phyloP scores from a whole-genome alignment of 169 alveolate genomes.

The Plasmodium fragile region DNA sequence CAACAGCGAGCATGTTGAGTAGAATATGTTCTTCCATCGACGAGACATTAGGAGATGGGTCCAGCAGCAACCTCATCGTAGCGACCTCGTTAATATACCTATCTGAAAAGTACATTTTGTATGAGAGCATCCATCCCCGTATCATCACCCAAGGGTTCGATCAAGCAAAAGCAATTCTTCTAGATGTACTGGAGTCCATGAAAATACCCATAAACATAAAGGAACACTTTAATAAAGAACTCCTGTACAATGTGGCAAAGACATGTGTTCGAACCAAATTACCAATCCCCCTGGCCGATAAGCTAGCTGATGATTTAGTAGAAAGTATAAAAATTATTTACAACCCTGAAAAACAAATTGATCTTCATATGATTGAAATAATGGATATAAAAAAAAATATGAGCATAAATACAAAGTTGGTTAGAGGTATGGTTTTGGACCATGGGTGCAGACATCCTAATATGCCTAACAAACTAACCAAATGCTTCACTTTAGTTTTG shows the following conservation, averaged over 20 bases:
- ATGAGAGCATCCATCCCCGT: slow-evolving; percentile 98
- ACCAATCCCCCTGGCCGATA: slow-evolving; percentile 92
- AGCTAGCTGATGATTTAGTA: slow-evolving; percentile 95
- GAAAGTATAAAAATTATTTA: slow-evolving; percentile 91
- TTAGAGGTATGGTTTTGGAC: slow-evolving; percentile 97
- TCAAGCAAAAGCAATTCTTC: slow-evolving; percentile 92
- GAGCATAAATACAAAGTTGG: slow-evolving; percentile 94
- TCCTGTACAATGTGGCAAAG: slow-evolving; percentile 93
- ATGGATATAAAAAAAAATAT: slow-evolving; percentile 98
- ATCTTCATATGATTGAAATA: slow-evolving; percentile 98
- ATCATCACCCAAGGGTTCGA: slow-evolving; percentile 97
- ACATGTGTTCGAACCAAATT: slow-evolving; percentile 96
- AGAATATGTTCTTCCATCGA: slow-evolving; percentile 99
- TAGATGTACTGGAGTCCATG: slow-evolving; percentile 91
- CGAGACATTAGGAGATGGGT: slow-evolving; percentile 99
- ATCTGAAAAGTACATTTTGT: slow-evolving; percentile 83
- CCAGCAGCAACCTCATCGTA: slow-evolving; percentile 96
- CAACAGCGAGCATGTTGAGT: slow-evolving; percentile 99
- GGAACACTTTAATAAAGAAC: slow-evolving; percentile 90
- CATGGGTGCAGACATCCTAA: slow-evolving; percentile 99
- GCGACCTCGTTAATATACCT: slow-evolving; percentile 94
- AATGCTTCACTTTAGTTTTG: slow-evolving; percentile 96
- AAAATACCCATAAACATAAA: slow-evolving; percentile 79
- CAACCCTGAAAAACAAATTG: slow-evolving; percentile 87
- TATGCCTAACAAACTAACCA: slow-evolving; percentile 97